These are phyloP conservation scores for Pleodorina starrii DNA, from an alignment of 139 green algal species.

Conservation along the genomic window DNA sequence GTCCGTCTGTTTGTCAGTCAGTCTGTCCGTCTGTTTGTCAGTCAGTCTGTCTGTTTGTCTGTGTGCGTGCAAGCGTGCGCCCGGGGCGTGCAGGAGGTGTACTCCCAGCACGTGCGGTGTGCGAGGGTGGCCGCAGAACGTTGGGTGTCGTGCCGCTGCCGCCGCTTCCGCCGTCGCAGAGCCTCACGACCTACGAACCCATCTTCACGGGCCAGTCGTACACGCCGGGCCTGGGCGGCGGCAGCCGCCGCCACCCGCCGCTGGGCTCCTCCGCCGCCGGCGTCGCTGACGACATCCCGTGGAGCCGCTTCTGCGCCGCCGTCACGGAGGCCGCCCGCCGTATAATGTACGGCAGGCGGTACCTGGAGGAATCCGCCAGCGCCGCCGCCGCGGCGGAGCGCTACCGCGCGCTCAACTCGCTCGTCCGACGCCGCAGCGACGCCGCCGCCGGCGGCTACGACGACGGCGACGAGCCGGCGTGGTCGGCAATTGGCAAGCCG, in stretches of 20 bases:
- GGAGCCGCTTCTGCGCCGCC: conserved; percentile 1
- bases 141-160: too few species aligned
- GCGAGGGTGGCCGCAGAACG: too few species aligned
- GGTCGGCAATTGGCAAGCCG: neutral
- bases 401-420: neutral
- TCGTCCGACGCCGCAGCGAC: neutral
- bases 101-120: too few species aligned
- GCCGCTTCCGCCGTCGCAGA: too few species aligned
- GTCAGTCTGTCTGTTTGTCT: too few species aligned
- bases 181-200: neutral
- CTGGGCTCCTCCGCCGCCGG: neutral
- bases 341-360: neutral
- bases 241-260: neutral
- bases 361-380: neutral
- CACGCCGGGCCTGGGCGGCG: conserved; percentile 11
- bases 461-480: neutral
- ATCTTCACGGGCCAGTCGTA: conserved; percentile 36
- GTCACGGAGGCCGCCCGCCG: neutral
- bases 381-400: neutral
- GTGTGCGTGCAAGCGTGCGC: too few species aligned
- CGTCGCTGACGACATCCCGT: conserved; percentile 13
- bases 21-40: too few species aligned
- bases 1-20: too few species aligned
- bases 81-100: too few species aligned
- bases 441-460: neutral